Percentiles rank a stretch among this genome's conserved stretches.
These are phyloP conservation scores for Arthrobotrys pseudoclavata DNA, from an alignment of 2,329 filamentous ascomycete genomes.

Conservation along the genomic window DNA sequence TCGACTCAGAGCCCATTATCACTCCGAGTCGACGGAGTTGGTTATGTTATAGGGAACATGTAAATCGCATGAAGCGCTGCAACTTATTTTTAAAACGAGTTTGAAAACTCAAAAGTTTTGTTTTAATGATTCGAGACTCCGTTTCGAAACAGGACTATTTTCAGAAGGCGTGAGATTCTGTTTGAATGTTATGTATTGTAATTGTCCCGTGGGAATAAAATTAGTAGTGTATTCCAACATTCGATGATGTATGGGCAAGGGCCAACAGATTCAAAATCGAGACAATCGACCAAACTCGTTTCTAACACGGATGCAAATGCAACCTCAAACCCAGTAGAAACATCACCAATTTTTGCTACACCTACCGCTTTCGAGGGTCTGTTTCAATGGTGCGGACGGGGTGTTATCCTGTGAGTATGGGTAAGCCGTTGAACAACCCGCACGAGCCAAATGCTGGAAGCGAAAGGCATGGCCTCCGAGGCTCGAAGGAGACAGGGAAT, in stretches of 20 bases:
- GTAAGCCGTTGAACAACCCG: slow-evolving; percentile 23
- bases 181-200: slow-evolving; percentile 24
- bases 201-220: slow-evolving; percentile 13
- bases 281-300: slow-evolving; percentile 21
- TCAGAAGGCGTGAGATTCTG: slow-evolving; percentile 6
- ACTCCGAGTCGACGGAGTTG: slow-evolving; percentile 11
- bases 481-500: slow-evolving; percentile 42
- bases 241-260: background rate
- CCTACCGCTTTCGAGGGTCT: slow-evolving; percentile 41
- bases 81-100: slow-evolving; percentile 28
- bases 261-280: slow-evolving; percentile 12
- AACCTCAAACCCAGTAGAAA: slow-evolving; percentile 29
- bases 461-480: slow-evolving; percentile 52
- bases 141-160: slow-evolving; percentile 23
- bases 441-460: slow-evolving; percentile 49
- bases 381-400: slow-evolving; percentile 48
- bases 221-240: slow-evolving; percentile 20
- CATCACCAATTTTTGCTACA: slow-evolving; percentile 18
- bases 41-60: background rate
- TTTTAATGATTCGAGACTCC: slow-evolving; percentile 20
- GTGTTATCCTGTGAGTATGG: slow-evolving; percentile 14
- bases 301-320: slow-evolving; percentile 22
- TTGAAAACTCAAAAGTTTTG: background rate
- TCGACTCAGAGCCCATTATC: background rate
- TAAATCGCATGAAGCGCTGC: background rate